A percentile compares a stretch with the other conserved stretches of the same genome.
Conservation (phyloP, 169 alveolate species). For the Plasmodium fragile region DNA sequence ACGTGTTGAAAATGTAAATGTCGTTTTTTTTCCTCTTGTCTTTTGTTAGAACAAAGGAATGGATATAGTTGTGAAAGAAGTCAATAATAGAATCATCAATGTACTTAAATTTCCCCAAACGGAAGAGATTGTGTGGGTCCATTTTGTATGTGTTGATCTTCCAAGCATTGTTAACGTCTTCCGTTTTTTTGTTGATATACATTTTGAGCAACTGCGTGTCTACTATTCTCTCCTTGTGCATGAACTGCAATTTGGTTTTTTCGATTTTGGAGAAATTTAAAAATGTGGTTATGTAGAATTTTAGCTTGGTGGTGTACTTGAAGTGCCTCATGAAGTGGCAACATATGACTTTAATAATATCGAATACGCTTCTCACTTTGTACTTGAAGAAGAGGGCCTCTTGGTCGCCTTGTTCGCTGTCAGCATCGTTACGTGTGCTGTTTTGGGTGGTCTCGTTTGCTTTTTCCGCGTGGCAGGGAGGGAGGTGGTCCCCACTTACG, state of each 20-base stretch:
- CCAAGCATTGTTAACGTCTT: constrained; percentile 70
- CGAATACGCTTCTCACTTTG: constrained; percentile 29
- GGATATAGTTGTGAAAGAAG: constrained; percentile 77
- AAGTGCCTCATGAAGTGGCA: background rate
- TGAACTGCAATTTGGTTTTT: constrained; percentile 52
- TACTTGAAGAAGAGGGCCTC: constrained; percentile 2
- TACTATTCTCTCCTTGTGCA: constrained; percentile 32
- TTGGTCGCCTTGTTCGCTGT: background rate
- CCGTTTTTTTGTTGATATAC: constrained; percentile 32
- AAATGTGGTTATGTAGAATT: constrained; percentile 31
- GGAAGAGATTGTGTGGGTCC: constrained; percentile 51
- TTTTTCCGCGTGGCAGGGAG: background rate
- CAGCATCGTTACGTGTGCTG: background rate
- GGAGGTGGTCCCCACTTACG: background rate
- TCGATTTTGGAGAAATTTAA: constrained; percentile 45
- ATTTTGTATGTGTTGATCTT: constrained; percentile 74
- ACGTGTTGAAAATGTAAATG: constrained; percentile 77
- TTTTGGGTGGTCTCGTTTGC: background rate
- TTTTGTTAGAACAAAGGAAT: constrained; percentile 43
- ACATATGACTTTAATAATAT: constrained; percentile 41
- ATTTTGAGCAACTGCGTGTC: constrained; percentile 42
- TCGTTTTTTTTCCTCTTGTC: constrained; percentile 35
- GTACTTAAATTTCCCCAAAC: constrained; percentile 70
- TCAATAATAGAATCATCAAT: constrained; percentile 80
- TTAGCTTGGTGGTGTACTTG: constrained; percentile 23